Evolutionary conservation across 257 asterid species (phyloP).

Genomic region (Solanum microdontum): DNA sequence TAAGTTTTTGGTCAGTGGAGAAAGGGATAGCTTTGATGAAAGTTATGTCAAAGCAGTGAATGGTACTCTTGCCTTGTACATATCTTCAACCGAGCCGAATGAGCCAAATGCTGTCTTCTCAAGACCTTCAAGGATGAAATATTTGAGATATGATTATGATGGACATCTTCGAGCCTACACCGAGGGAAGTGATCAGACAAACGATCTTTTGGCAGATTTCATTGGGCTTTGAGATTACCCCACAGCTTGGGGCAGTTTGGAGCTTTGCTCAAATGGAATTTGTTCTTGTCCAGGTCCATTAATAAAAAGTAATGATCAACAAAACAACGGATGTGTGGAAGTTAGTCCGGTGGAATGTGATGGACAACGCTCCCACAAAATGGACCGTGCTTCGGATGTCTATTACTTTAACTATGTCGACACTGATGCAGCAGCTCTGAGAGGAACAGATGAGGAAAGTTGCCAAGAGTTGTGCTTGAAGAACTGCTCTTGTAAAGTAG

Average conservation of each 20-base stretch:
- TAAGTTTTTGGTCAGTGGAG: background rate
- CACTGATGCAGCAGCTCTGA: background rate
- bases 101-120: background rate
- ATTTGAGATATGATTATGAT: constrained; percentile 20
- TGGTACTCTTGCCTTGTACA: constrained; percentile 30
- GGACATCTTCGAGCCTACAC: constrained; percentile 28
- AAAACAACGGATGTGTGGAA: constrained; percentile 33
- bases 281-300: constrained; percentile 32
- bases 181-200: constrained; percentile 8
- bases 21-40: background rate
- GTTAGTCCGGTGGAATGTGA: constrained; percentile 13
- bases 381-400: constrained; percentile 11
- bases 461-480: constrained; percentile 27
- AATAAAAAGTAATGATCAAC: constrained; percentile 4
- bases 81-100: constrained; percentile 16
- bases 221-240: constrained; percentile 24
- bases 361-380: constrained; percentile 14
- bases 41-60: constrained; percentile 28
- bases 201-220: constrained; percentile 8
- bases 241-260: constrained; percentile 24
- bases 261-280: constrained; percentile 25
- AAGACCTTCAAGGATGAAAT: constrained; percentile 19
- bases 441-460: background rate
- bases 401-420: constrained; percentile 16
- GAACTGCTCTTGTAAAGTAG: constrained; percentile 38